A percentile compares a stretch with the other conserved stretches of the same genome.
Conservation (phyloP, 2,329 filamentous ascomycete species). For the Verticillium nonalfalfae region DNA sequence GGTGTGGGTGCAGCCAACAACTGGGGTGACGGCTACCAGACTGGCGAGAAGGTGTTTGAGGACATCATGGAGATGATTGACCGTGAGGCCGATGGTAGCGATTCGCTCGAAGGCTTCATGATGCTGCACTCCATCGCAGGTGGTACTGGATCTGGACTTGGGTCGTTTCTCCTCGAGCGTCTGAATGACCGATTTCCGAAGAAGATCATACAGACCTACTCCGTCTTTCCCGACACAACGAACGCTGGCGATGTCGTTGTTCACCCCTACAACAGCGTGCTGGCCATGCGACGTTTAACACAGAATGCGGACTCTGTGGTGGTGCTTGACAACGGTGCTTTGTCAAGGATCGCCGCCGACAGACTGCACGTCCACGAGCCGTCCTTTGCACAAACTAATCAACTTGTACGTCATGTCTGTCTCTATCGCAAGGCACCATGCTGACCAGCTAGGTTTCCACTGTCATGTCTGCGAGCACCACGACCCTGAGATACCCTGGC, state of each 20-base stretch:
- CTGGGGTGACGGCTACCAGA: constrained; percentile 95
- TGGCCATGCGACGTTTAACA: constrained; percentile 84
- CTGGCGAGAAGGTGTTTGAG: constrained; percentile 85
- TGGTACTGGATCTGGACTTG: constrained; percentile 91
- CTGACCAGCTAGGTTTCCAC: constrained; percentile 61
- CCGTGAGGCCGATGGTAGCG: constrained; percentile 93
- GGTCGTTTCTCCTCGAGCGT: constrained; percentile 88
- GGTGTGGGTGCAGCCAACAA: constrained; percentile 95
- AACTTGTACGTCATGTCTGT: constrained; percentile 55
- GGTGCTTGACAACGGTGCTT: constrained; percentile 90
- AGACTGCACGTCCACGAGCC: constrained; percentile 91
- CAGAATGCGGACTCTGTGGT: constrained; percentile 98
- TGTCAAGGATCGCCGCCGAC: constrained; percentile 91
- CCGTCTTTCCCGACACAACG: constrained; percentile 92
- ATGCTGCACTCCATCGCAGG: constrained; percentile 96
- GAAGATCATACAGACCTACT: constrained; percentile 98
- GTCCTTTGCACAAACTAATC: constrained; percentile 95
- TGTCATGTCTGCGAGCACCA: constrained; percentile 98
- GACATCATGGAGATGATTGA: constrained; percentile 99
- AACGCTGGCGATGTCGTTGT: constrained; percentile 87
- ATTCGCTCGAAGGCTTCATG: constrained; percentile 98
- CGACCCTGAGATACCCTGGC: constrained; percentile 90
- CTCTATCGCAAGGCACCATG: neutral
- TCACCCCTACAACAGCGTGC: constrained; percentile 94
- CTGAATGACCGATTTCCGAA: constrained; percentile 98